These are phyloP conservation scores for Diaporthe nobilis DNA, from an alignment of 2,329 filamentous ascomycete genomes.

Conservation along the genomic window DNA sequence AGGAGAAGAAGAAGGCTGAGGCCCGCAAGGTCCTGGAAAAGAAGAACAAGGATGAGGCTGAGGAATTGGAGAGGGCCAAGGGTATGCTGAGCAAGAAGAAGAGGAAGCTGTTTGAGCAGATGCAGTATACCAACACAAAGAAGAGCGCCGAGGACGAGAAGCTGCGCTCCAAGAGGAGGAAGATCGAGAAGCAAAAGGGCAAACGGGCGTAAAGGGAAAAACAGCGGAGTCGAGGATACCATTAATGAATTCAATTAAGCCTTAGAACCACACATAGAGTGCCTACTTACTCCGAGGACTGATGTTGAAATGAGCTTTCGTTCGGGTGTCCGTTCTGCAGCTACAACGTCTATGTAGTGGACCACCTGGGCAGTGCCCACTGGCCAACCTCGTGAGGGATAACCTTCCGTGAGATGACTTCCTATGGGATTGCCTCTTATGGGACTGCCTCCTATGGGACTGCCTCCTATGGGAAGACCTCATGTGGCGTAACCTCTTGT, in stretches of 20 bases:
- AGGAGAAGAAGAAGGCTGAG: constrained; percentile 76
- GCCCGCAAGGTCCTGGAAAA: constrained; percentile 78
- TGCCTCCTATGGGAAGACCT: background rate
- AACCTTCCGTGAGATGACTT: background rate
- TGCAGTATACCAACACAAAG: constrained; percentile 95
- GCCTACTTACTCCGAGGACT: background rate
- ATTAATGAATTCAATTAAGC: constrained; percentile 42
- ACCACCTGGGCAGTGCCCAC: background rate
- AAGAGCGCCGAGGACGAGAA: constrained; percentile 91
- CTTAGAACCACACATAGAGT: constrained; percentile 1
- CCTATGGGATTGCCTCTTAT: background rate
- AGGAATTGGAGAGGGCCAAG: constrained; percentile 93
- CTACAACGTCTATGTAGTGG: background rate
- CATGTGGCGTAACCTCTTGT: background rate
- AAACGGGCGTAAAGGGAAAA: constrained; percentile 53
- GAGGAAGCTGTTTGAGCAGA: constrained; percentile 97
- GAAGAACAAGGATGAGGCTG: constrained; percentile 81
- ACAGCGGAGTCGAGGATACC: constrained; percentile 44
- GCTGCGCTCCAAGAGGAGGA: constrained; percentile 90
- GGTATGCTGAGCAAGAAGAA: constrained; percentile 99
- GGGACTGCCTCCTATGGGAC: background rate
- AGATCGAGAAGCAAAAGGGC: constrained; percentile 78
- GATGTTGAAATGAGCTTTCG: background rate
- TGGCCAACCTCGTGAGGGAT: background rate
- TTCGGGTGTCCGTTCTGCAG: background rate